Conservation (phyloP, 306 rosid species). For the Luffa acutangula region DNA sequence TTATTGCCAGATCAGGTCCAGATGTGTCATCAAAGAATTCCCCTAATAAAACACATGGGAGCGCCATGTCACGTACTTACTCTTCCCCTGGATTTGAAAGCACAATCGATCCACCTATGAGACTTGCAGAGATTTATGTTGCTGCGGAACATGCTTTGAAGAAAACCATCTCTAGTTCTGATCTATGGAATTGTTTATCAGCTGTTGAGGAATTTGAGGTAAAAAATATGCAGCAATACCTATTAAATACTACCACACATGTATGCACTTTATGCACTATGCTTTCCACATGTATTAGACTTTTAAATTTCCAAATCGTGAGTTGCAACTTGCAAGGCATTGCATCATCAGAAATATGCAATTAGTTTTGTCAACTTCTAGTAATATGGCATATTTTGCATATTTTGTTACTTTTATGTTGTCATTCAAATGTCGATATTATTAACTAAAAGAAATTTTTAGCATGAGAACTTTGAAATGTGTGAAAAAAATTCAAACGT, state of each 20-base stretch:
- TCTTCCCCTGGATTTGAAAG: slow-evolving; percentile 89
- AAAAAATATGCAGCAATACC: slow-evolving; percentile 17
- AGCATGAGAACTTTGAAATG: neutral
- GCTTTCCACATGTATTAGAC: neutral
- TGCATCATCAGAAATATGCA: neutral
- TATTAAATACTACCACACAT: neutral
- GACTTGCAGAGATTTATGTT: slow-evolving; percentile 90
- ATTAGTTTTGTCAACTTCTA: neutral
- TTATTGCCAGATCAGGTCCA: slow-evolving; percentile 73
- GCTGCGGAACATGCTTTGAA: slow-evolving; percentile 89
- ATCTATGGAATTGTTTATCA: slow-evolving; percentile 56
- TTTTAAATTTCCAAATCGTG: neutral
- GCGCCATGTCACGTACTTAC: slow-evolving; percentile 72
- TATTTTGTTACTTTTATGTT: neutral
- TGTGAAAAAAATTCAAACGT: no score
- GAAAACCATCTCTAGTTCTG: slow-evolving; percentile 52
- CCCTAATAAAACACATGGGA: slow-evolving; percentile 52
- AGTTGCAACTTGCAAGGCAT: neutral
- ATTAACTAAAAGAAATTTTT: no score
- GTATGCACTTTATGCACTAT: neutral
- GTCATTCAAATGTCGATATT: neutral
- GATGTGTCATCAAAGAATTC: slow-evolving; percentile 50
- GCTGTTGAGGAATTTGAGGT: slow-evolving; percentile 89
- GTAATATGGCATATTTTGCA: neutral
- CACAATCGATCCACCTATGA: slow-evolving; percentile 85